Conservation (phyloP, 2,329 filamentous ascomycete species). For the Neurospora sp. region DNA sequence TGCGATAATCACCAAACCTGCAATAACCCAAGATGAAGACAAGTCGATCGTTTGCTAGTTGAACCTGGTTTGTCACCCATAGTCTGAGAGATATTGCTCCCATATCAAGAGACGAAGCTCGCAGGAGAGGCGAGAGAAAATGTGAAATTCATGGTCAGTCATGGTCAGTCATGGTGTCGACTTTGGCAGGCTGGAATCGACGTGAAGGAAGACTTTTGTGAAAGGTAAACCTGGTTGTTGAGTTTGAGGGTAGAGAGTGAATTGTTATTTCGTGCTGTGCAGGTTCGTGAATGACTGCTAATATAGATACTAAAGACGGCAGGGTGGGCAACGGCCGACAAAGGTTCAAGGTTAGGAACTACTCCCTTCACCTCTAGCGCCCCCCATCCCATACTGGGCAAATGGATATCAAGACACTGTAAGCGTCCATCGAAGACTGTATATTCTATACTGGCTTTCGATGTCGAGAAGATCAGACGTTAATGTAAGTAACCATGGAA, state of each 20-base stretch:
- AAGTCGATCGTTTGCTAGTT: not conserved
- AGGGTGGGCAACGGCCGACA: not conserved
- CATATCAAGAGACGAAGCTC: constrained; percentile 1
- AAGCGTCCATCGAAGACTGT: too few species aligned
- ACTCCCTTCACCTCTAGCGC: not conserved
- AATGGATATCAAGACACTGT: too few species aligned
- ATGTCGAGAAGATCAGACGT: not conserved
- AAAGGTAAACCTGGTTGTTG: not conserved
- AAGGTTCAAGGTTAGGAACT: not conserved
- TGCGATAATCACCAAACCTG: not conserved
- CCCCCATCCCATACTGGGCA: too few species aligned
- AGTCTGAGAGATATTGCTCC: not conserved
- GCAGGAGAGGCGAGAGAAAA: constrained; percentile 5
- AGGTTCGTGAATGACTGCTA: not conserved
- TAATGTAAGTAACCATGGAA: not conserved
- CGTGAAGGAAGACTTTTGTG: not conserved
- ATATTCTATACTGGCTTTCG: too few species aligned
- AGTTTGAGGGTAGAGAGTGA: not conserved
- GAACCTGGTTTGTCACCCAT: not conserved
- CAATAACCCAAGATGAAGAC: not conserved
- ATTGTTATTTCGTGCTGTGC: not conserved
- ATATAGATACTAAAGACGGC: not conserved
- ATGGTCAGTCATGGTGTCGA: not conserved
- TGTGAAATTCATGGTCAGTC: constrained; percentile 4
- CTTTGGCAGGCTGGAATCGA: not conserved